Base-by-base conservation (phyloP, 2,329 filamentous ascomycete species). In the Trichoderma polysporum region DNA sequence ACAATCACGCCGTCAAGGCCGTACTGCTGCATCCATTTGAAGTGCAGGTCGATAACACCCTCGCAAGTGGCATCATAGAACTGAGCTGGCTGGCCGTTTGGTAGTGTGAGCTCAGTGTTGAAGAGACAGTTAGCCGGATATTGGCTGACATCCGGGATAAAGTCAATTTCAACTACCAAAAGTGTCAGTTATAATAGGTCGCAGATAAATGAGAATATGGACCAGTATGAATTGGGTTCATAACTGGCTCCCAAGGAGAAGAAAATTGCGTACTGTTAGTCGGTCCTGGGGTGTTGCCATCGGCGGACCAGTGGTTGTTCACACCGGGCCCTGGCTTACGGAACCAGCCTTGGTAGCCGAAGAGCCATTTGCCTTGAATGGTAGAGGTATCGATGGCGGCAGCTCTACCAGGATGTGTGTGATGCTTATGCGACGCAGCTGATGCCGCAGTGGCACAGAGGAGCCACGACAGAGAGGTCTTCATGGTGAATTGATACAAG, bases 291-390 rank as follows among this genome's bases (percentile, higher is more conserved):
- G 63, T 66, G 6, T 59, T 39, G 47, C 63, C 63, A 25, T 66
- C 54, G 15, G 45, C 53, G 33, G 63, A 66, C 63, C 63, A 66
- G n/a, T 66, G 63, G 35, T 57, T 66, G 41, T 66, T 66, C 8
- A 66, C 41, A 4, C 63, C 63, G 10, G 63, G n/a, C 7, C 53
- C 63, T n/a, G 63, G 63, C n/a, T 66, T 66, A 19, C 63, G 63
- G 54, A 66, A 66, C 63, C 63, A 66, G 33, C 63, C 63, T 27
- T 66, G 63, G 22, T 66, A 66, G 33, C 63, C 63, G n/a, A 59
- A 66, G 17, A 66, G 39, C 63, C 63, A 66, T 52, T 66, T 66
- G 41, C 63, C 63, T 15, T 66, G 41, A 4, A 66, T 50, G 6
- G 63, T 66, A 4, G 63, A 66, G 31, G 63, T 41, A 9, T 66